These are phyloP conservation scores for Aphanomyces astaci DNA, from an alignment of 352 stramenopile species.

Conservation along the genomic window DNA sequence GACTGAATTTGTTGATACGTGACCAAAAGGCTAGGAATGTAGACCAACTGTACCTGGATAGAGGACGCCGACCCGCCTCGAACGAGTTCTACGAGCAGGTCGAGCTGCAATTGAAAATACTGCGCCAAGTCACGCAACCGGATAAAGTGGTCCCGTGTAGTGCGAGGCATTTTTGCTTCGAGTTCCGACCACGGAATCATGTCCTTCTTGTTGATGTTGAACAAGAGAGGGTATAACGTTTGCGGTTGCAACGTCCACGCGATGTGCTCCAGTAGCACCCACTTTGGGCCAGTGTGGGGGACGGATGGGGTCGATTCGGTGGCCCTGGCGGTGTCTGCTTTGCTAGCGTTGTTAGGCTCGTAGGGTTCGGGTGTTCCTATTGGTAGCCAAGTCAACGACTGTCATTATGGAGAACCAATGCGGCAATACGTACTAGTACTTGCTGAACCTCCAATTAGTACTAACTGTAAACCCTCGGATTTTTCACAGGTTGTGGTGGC, in stretches of 20 bases:
- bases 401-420: too few relatives aligned
- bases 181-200: background rate
- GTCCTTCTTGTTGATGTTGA: background rate
- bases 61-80: background rate
- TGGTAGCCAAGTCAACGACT: too few relatives aligned
- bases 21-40: background rate
- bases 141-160: background rate
- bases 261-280: conserved; percentile 3
- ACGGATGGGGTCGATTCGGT: too few relatives aligned
- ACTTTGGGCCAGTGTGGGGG: background rate
- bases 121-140: background rate
- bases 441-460: too few relatives aligned
- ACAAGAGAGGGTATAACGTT: background rate
- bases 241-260: background rate
- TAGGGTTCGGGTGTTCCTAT: too few relatives aligned
- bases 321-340: too few relatives aligned
- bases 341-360: too few relatives aligned
- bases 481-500: too few relatives aligned
- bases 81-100: conserved; percentile 4
- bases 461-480: too few relatives aligned
- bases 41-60: background rate
- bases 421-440: too few relatives aligned
- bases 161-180: background rate
- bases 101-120: conserved; percentile 6
- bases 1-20: too few relatives aligned